Percentiles rank a stretch among this genome's conserved stretches.
Evolutionary conservation across 352 stramenopile genomes (phyloP).

Genomic region (Achlya hypogyna): DNA sequence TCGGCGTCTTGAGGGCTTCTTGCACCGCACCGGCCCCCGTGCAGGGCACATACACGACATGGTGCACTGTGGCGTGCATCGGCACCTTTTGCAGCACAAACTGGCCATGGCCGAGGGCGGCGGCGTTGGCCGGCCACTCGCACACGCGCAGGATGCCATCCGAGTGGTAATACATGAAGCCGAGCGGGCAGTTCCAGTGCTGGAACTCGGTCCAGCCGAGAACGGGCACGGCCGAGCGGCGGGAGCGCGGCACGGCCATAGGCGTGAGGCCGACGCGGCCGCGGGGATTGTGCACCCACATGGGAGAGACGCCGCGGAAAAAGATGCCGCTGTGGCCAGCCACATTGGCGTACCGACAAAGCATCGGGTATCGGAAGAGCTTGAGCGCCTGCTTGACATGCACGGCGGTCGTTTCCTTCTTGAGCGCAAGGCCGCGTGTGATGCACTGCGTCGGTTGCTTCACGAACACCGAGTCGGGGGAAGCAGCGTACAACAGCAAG

Average conservation of each 20-base stretch:
- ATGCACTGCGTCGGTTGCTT: conserved; percentile 62
- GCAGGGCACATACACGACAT: conserved; percentile 70
- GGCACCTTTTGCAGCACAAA: conserved; percentile 76
- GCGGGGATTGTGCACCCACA: conserved; percentile 73
- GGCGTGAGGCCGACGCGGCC: conserved; percentile 56
- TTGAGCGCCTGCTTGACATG: conserved; percentile 34
- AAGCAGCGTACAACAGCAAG: conserved; percentile 63
- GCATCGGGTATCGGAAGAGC: conserved; percentile 82
- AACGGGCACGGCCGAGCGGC: conserved; percentile 58
- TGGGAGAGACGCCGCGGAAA: conserved; percentile 73
- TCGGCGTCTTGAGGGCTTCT: conserved; percentile 63
- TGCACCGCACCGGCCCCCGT: conserved; percentile 66
- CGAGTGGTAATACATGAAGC: conserved; percentile 85
- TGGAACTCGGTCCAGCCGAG: conserved; percentile 82
- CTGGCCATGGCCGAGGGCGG: conserved; percentile 43
- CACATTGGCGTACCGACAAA: conserved; percentile 72
- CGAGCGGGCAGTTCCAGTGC: conserved; percentile 81
- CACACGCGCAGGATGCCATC: conserved; percentile 66
- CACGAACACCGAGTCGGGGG: conserved; percentile 38
- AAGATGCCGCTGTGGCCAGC: conserved; percentile 80
- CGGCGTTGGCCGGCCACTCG: conserved; percentile 67
- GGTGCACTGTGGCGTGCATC: conserved; percentile 63
- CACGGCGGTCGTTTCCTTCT: conserved; percentile 51
- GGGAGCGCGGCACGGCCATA: conserved; percentile 53
- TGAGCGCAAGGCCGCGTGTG: conserved; percentile 57